phyloP scores from a whole-genome alignment of 2,329 filamentous ascomycete genomes.

The Epichloe gansuensis region DNA sequence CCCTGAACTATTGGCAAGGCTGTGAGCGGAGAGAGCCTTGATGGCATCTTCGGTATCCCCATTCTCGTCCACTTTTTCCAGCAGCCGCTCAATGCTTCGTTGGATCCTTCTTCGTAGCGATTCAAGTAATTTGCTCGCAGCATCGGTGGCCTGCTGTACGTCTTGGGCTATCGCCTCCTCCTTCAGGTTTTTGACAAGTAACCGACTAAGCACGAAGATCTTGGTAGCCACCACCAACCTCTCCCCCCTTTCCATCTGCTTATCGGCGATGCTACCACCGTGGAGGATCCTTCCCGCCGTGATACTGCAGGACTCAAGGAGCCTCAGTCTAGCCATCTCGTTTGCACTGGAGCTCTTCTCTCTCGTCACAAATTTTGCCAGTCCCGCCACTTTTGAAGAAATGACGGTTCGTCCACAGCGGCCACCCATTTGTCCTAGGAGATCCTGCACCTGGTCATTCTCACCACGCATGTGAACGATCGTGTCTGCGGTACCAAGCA shows the following conservation, averaged over 20 bases:
- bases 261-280: conserved; percentile 19
- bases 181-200: conserved; percentile 61
- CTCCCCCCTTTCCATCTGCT: conserved; percentile 28
- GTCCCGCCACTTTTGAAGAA: conserved; percentile 48
- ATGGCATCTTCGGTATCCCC: conserved; percentile 42
- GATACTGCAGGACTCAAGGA: conserved; percentile 39
- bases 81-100: conserved; percentile 53
- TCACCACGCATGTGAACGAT: conserved; percentile 80
- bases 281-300: conserved; percentile 36
- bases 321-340: conserved; percentile 31
- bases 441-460: conserved; percentile 60
- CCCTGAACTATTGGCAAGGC: conserved; percentile 67
- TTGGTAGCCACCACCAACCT: conserved; percentile 50
- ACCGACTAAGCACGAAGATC: conserved; percentile 59
- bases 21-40: conserved; percentile 69
- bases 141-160: conserved; percentile 35
- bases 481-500: conserved; percentile 84
- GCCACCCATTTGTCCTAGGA: conserved; percentile 58
- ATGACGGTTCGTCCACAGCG: conserved; percentile 64
- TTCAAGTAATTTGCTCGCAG: conserved; percentile 49
- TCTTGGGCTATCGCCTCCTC: conserved; percentile 27
- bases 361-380: conserved; percentile 32
- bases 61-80: conserved; percentile 48
- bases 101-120: conserved; percentile 50
- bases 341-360: conserved; percentile 16